Conservation (phyloP, 1,139 yeast species). For the Hyphopichia buzzinii region DNA sequence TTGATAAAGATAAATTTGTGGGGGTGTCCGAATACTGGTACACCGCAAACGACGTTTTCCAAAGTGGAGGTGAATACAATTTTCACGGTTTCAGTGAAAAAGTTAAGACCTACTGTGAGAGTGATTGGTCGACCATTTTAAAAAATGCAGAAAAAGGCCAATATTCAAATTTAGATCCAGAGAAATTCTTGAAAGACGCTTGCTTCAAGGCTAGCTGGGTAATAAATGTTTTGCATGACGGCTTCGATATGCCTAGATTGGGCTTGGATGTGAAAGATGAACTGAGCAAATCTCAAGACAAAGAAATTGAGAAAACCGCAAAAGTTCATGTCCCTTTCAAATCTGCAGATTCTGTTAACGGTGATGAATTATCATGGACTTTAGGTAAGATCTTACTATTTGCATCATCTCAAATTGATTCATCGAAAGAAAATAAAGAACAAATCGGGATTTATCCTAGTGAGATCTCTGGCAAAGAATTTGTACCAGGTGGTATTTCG, state of each 20-base stretch:
- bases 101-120: conserved; percentile 63
- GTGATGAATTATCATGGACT: conserved; percentile 67
- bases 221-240: conserved; percentile 71
- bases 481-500: conserved; percentile 32
- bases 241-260: conserved; percentile 68
- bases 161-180: conserved; percentile 47
- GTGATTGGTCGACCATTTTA: conserved; percentile 56
- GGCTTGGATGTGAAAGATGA: conserved; percentile 44
- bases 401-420: conserved; percentile 52
- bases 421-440: conserved; percentile 17
- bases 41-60: conserved; percentile 77
- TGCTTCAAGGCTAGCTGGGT: conserved; percentile 88
- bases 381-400: conserved; percentile 58
- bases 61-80: conserved; percentile 74
- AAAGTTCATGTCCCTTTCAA: conserved; percentile 54
- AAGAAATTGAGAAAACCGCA: conserved; percentile 23
- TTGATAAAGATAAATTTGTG: conserved; percentile 66
- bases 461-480: conserved; percentile 38
- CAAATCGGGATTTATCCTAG: conserved; percentile 57
- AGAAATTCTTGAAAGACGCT: conserved; percentile 54
- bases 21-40: conserved; percentile 87
- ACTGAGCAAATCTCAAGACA: conserved; percentile 15
- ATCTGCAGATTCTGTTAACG: conserved; percentile 58
- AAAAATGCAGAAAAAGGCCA: conserved; percentile 50
- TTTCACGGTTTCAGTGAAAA: conserved; percentile 57